Base-by-base conservation (phyloP, 371 early-diverging fungal species). In the Spraguea lophii region DNA sequence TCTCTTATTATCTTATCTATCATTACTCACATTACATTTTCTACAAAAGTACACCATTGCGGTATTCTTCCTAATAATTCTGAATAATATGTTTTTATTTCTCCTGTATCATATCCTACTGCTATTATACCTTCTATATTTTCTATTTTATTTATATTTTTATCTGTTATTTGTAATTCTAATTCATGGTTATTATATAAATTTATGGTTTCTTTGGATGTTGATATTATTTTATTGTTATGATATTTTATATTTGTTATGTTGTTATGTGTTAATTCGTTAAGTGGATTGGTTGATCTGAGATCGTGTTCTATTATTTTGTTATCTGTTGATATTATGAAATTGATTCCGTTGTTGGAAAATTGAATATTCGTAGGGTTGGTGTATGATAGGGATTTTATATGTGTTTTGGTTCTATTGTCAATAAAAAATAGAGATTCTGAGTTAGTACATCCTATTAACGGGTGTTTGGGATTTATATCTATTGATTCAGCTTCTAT, bases 181-280 rank as follows among this genome's bases (percentile, higher is more conserved):
- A 79, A 75, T 40, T 79, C 76, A 46, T 85, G 85, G 52, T 73
- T 25, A 57, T 82, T 76, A 89, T 90, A 90, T 21, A 90, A 76
- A 71, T 87, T 87, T 62, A 90, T 74, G 53, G 80, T 79, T 64
- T 86, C 82, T 40, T 80, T 63, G 69, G 89, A 91, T 9, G 88
- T 76, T 32, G 83, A 83, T 41, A 88, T 74, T 1, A 91, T 74
- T 56, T 80, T 82, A 39, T 77, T 76, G 48, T 78, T 78, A 49
- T 84, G 81, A 76, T 84, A 89, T 42, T 74, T 53, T 40, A 95
- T 62, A 13, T 72, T 73, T 64, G 83, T 86, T 66, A 93, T 89
- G 58, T 79, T 75, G n/a, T 87, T 87, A 63, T 89, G 88, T 64
- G 82, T 87, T 68, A 91, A 88, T 70, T 88, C 88, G 68, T 88